Conservation (phyloP, 257 asterid genomes). For the Solanum appendiculatum region DNA sequence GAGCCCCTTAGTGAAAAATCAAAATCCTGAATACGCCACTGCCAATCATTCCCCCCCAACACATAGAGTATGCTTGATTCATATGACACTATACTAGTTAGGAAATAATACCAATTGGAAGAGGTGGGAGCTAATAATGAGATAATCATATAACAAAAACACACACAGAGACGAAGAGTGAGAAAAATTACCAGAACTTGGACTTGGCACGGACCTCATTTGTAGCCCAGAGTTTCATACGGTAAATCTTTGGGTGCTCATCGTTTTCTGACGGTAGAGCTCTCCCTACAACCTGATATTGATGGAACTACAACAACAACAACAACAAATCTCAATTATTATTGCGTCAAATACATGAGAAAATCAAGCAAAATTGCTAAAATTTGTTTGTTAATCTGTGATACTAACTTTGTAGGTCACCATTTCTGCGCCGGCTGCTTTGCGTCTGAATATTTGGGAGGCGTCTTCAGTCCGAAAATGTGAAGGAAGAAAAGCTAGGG, state of each 20-base stretch:
- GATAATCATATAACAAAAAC: background rate
- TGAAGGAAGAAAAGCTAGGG: background rate
- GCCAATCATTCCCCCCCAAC: background rate
- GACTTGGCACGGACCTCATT: conserved; percentile 93
- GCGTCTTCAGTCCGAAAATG: background rate
- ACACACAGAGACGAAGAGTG: background rate
- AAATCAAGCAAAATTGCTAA: background rate
- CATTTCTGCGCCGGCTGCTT: conserved; percentile 23
- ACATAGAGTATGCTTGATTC: background rate
- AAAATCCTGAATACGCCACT: background rate
- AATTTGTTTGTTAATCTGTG: background rate
- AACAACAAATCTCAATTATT: background rate
- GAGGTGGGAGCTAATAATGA: background rate
- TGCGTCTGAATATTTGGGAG: conserved; percentile 1
- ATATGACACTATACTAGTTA: background rate
- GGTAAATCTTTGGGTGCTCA: conserved; percentile 77
- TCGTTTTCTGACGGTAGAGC: conserved; percentile 80
- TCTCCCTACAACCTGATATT: conserved; percentile 93
- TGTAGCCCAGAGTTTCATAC: conserved; percentile 95
- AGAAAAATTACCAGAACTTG: conserved; percentile 46
- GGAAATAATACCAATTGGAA: background rate
- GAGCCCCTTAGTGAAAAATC: background rate
- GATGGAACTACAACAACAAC: conserved; percentile 53
- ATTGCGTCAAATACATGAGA: background rate
- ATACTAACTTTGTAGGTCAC: conserved; percentile 34